Conservation (phyloP, 192 early-diverging fungal genomes). For the Rhizophagus clarus region DNA sequence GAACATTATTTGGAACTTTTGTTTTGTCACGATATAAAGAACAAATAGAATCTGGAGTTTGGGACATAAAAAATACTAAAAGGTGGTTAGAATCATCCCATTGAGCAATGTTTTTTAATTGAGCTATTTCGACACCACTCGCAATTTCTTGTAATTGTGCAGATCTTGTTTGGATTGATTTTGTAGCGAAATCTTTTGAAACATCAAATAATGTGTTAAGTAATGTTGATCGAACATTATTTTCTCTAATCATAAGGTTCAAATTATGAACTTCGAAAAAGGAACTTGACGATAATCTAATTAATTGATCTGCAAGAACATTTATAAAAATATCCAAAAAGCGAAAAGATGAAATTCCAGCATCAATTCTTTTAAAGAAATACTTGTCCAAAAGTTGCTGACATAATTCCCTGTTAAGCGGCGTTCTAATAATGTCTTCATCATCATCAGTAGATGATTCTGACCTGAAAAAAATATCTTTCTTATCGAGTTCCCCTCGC, state of each 20-base stretch:
- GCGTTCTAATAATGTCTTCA: not conserved
- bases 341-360: not conserved
- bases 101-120: not conserved
- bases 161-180: constrained; percentile 4
- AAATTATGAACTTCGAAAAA: constrained; percentile 29
- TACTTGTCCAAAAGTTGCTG: constrained; percentile 8
- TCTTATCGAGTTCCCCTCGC: not conserved
- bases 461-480: constrained; percentile 11
- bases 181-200: constrained; percentile 33
- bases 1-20: constrained; percentile 21
- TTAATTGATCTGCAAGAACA: constrained; percentile 25
- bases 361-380: not conserved
- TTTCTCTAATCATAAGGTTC: not conserved
- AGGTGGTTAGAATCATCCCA: constrained; percentile 34
- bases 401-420: not conserved
- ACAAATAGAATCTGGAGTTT: constrained; percentile 33
- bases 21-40: constrained; percentile 24
- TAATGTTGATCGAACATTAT: constrained; percentile 23
- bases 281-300: constrained; percentile 26
- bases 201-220: constrained; percentile 10
- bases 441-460: too few relatives aligned
- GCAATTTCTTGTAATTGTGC: constrained; percentile 19
- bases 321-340: constrained; percentile 27
- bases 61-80: constrained; percentile 32
- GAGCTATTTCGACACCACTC: not conserved